Base-by-base conservation (phyloP, 345 rosid genomes). In the Euphorbia pulcherrima region DNA sequence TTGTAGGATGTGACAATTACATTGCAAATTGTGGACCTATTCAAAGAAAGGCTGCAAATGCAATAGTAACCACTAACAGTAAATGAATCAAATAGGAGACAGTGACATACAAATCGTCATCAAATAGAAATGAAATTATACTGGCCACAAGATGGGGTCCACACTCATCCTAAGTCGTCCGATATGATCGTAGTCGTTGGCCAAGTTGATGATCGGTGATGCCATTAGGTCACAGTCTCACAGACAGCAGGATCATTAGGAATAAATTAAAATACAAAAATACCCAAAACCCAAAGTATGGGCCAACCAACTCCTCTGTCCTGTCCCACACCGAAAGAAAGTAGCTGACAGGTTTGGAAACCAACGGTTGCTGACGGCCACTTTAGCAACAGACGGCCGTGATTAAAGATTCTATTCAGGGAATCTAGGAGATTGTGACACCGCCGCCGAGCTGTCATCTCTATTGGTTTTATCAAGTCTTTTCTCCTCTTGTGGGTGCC, bases 351-450 rank as follows among this genome's bases (percentile, higher is more conserved):
- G 27, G 27, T 68, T 46, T n/a, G 10, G n/a, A 46, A 69, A 63
- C 40, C 65, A 24, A 67, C 68, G 65, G 80, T 58, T 18, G 6
- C 23, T 53, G 51, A 47, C 44, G 39, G 5, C 26, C 6, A 13
- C 14, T 60, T 68, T 53, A 3, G 2, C 2, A 37, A 66, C 27
- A 2, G 58, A 73, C 78, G 80, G 78, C 44, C 23, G 5, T 33
- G 51, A 75, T 73, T 63, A 16, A 17, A 29, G 59, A 28, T 56
- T 30, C 23, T 1, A 47, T 60, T 41, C 41, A n/a, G 12, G 41
- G 65, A 69, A 72, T 72, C 79, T 59, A n/a, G 73, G 67, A 16
- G 75, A 68, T 63, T 62, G 66, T 50, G 79, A 79, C 70, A 33
- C 73, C 77, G 73, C 72, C 75, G 73, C 80, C 73, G 16, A 24